phyloP scores from a whole-genome alignment of 1,284 basidiomycete species.

The Vanrija pseudolonga region DNA sequence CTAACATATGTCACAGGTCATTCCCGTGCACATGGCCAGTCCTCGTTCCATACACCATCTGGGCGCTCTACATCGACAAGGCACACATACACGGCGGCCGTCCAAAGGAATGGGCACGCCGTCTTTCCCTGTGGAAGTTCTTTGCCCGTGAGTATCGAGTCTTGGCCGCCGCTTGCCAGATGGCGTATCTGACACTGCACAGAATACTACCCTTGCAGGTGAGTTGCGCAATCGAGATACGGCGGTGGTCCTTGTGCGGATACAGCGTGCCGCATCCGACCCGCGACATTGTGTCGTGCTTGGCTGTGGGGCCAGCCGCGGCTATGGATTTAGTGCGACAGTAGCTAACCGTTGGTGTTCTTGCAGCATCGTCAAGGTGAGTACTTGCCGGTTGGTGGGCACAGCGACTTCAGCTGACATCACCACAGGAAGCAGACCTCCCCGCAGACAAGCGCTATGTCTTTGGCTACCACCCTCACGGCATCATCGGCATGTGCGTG shows the following conservation, averaged over 20 bases:
- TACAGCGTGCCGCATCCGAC: neutral
- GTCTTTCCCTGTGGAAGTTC: slow-evolving; percentile 65
- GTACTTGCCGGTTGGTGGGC: neutral
- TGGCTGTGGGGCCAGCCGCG: no score
- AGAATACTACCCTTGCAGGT: slow-evolving; percentile 76
- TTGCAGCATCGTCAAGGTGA: no score
- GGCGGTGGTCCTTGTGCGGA: slow-evolving; percentile 8
- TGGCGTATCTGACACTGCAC: slow-evolving; percentile 55
- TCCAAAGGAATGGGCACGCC: slow-evolving; percentile 71
- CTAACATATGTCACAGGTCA: slow-evolving; percentile 59
- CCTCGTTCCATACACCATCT: slow-evolving; percentile 74
- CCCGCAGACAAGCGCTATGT: slow-evolving; percentile 88
- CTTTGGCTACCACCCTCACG: slow-evolving; percentile 98
- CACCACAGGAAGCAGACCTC: slow-evolving; percentile 67
- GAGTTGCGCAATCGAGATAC: slow-evolving; percentile 15
- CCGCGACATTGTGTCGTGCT: no score
- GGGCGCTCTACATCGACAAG: slow-evolving; percentile 68
- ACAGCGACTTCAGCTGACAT: slow-evolving; percentile 51
- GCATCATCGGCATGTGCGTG: slow-evolving; percentile 74
- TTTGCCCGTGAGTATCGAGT: slow-evolving; percentile 38
- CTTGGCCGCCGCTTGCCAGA: neutral
- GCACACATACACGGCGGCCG: slow-evolving; percentile 76
- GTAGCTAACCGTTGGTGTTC: no score
- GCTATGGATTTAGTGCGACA: no score
- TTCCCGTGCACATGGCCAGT: slow-evolving; percentile 85